Evolutionary conservation across 805 yeast species (phyloP).

Genomic region (Kazachstania bromeliacearum): DNA sequence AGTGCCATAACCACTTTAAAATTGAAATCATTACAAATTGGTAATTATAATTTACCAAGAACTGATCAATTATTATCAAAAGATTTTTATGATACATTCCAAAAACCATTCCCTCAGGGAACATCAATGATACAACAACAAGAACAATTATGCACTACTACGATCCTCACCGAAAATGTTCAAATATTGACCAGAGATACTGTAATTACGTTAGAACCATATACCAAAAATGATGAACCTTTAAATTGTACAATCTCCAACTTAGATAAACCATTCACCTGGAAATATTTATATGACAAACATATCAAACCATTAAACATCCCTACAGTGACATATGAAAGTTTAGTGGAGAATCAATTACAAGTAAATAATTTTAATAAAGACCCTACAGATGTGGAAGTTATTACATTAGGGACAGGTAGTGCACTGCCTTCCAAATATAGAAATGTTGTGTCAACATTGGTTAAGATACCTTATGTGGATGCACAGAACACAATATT

Average conservation of each 20-base stretch:
- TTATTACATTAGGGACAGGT: slow-evolving; percentile 84
- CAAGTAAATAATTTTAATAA: slow-evolving; percentile 25
- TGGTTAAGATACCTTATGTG: slow-evolving; percentile 57
- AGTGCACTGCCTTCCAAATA: slow-evolving; percentile 79
- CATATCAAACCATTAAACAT: slow-evolving; percentile 24
- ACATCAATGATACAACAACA: slow-evolving; percentile 17
- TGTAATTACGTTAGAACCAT: slow-evolving; percentile 17
- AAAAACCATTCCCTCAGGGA: slow-evolving; percentile 21
- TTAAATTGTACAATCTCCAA: neutral
- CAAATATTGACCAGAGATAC: slow-evolving; percentile 18
- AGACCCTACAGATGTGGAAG: slow-evolving; percentile 38
- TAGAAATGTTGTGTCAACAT: slow-evolving; percentile 76
- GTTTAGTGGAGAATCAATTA: slow-evolving; percentile 24
- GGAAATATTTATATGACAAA: slow-evolving; percentile 21
- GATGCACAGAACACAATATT: slow-evolving; percentile 26
- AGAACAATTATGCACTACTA: slow-evolving; percentile 12
- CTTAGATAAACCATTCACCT: slow-evolving; percentile 9
- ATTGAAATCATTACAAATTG: slow-evolving; percentile 43
- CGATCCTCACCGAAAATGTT: slow-evolving; percentile 13
- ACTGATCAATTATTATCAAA: slow-evolving; percentile 22
- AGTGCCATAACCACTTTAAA: slow-evolving; percentile 47
- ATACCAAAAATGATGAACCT: slow-evolving; percentile 10
- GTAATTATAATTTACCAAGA: slow-evolving; percentile 33
- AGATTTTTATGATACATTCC: slow-evolving; percentile 28
- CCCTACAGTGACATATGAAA: slow-evolving; percentile 15